phyloP scores from a whole-genome alignment of 2,329 filamentous ascomycete genomes.

The Cladophialophora bantiana region DNA sequence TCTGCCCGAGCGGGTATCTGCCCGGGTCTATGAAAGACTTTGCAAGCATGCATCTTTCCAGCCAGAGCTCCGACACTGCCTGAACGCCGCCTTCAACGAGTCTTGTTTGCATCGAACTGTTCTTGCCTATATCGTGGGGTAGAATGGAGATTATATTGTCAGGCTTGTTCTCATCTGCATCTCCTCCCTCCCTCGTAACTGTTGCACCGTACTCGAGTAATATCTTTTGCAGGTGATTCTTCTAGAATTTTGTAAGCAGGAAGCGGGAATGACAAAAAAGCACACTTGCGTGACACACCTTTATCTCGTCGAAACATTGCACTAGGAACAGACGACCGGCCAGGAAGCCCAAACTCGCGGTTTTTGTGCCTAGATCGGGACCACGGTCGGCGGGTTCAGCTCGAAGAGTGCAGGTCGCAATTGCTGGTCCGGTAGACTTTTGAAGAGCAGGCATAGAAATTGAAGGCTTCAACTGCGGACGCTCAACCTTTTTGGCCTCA shows the following conservation, averaged over 20 bases:
- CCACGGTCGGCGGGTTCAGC: neutral
- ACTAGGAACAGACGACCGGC: conserved; percentile 26
- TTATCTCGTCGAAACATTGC: conserved; percentile 26
- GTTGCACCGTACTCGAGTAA: conserved; percentile 52
- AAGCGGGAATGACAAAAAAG: neutral
- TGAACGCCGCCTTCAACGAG: conserved; percentile 10
- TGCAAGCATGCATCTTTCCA: conserved; percentile 84
- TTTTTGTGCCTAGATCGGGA: conserved; percentile 31
- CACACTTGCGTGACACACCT: conserved; percentile 25
- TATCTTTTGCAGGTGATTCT: conserved; percentile 48
- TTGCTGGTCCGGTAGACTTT: conserved; percentile 20
- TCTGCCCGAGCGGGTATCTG: conserved; percentile 75
- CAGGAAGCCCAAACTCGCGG: conserved; percentile 15
- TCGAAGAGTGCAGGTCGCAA: neutral
- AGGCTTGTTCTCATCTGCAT: conserved; percentile 30
- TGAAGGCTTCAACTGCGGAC: conserved; percentile 40
- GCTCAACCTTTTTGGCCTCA: conserved; percentile 37
- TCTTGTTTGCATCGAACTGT: conserved; percentile 46
- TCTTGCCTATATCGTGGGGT: conserved; percentile 46
- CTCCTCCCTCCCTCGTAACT: conserved; percentile 46
- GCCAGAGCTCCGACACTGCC: conserved; percentile 86
- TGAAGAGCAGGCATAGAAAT: conserved; percentile 32
- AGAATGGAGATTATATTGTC: conserved; percentile 54
- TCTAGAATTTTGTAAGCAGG: conserved; percentile 19
- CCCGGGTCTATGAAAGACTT: conserved; percentile 74